Base-by-base conservation (phyloP, 768 basidiomycete species). In the Termitomyces sp. region DNA sequence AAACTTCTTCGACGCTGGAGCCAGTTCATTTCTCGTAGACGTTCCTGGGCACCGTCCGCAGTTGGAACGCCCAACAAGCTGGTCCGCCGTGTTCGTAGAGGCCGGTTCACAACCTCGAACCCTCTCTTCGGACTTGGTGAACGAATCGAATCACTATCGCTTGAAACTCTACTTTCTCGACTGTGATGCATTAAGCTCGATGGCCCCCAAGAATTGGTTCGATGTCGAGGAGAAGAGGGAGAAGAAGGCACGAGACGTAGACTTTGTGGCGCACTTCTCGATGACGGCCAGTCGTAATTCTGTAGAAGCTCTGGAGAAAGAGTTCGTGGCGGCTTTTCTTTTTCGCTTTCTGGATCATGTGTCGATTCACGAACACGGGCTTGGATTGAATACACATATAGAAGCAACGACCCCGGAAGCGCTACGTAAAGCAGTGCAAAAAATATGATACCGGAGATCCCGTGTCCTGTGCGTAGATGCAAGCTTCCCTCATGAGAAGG, bases 21-120 rank as follows among this genome's bases (percentile, higher is more conserved):
- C 91, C 91, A 92, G 66, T 89, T 89, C 51, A 89, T 75, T 66
- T 92, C 88, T 32, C 84, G 82, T 40, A 90, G 72, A 60, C 65
- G 70, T 43, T 65, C 62, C 13, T 64, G 55, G 16, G 58, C 52
- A 52, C 48, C 44, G 24, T 64, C 62, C 20, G 35, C 49, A n/a
- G 49, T 36, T 26, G 58, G 54, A 65, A 63, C 48, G 50, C 63
- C 58, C 6, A 70, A 65, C 69, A 71, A 72, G 44, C 69, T 76
- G 10, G 63, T 61, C 58, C 67, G 71, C 14, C 74, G 75, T 13
- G 63, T 62, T 22, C 75, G 69, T 6, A 69, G 63, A 3, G 79
- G 79, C 24, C 82, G 72, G 65, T 82, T 83, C 13, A 80, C 60
- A 28, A 84, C 80, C 63, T 83, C 82, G 62, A 84, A 84, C 7